Base-by-base conservation (phyloP, 2,329 filamentous ascomycete genomes). In the Neophaeococcomyces aloes region DNA sequence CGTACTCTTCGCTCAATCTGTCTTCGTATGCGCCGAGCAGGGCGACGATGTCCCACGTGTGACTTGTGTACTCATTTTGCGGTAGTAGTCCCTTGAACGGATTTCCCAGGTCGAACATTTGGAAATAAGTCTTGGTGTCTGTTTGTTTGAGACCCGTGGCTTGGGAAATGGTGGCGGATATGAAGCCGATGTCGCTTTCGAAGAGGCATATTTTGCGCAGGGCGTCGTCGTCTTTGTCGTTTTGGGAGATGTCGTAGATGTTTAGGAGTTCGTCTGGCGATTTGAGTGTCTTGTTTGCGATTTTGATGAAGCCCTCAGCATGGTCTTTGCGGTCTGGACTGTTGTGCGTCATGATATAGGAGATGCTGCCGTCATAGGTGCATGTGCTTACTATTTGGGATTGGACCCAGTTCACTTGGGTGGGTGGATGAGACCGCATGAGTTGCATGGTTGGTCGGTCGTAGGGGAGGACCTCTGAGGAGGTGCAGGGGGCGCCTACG, bases 131-230 rank as follows among this genome's bases (percentile, higher is more conserved):
- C n/a, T 35, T 19, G 10, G 33, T 35, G 7, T 4, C 14, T 3
- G 19, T n/a, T 19, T 38, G 19, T 14, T 38, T 17, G 11, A 29
- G n/a, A 19, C 58, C 55, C 36, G 59, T 49, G 2, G 67, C 69
- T 21, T 68, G 64, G 13, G 63, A 57, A 13, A 65, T 48, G 0
- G 63, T 63, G 0, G 70, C 61, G 1, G 66, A 65, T 42, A 66
- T 66, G 55, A 70, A 74, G 6, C 56, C 56, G 27, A 72, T 63
- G 42, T 74, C 71, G 15, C 62, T 65, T 11, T 59, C 57, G 40
- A 71, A 69, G 10, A 27, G 21, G 19, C 35, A 38, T 17, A 25
- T 29, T 14, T 38, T 38, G 8, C 23, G 18, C 7, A 38, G 35
- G 8, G 35, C 35, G 4, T 25, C 35, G 35, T n/a, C 19, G 7